Percentiles rank a stretch among this genome's conserved stretches.
phyloP scores from a whole-genome alignment of 305 asterid genomes.

The Fraxinus velutina region DNA sequence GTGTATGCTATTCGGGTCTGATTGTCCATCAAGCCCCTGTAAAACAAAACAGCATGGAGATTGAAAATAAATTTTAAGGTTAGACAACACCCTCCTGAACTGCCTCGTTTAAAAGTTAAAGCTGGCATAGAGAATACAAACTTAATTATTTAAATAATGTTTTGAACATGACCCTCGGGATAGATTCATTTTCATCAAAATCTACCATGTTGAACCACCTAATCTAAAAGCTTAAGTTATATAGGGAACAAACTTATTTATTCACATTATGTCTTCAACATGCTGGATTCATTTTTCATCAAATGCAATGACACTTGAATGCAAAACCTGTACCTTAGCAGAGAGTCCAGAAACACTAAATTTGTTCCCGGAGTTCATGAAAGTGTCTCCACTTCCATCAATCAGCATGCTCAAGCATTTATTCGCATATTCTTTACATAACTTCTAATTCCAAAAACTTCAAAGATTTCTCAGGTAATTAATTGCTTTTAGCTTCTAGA shows the following conservation, averaged over 20 bases:
- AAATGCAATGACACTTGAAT: background rate
- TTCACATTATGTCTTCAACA: background rate
- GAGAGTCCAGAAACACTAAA: background rate
- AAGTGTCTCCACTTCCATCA: background rate
- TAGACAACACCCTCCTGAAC: background rate
- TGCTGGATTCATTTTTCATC: background rate
- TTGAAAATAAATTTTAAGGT: background rate
- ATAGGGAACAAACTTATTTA: background rate
- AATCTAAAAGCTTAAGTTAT: background rate
- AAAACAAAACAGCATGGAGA: background rate
- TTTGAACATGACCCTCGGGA: background rate
- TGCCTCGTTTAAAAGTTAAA: background rate
- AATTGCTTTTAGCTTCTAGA: background rate
- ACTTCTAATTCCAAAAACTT: background rate
- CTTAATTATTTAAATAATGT: background rate
- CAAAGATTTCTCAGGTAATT: background rate
- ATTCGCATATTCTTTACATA: background rate
- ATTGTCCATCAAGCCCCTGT: conserved; percentile 78
- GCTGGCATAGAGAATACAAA: background rate
- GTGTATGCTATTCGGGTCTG: conserved; percentile 68
- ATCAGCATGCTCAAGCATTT: background rate
- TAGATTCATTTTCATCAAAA: background rate
- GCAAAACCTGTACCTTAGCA: background rate
- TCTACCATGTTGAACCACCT: background rate
- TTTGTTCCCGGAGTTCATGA: background rate